A percentile compares a stretch with the other conserved stretches of the same genome.
Evolutionary conservation across 768 basidiomycete genomes (phyloP).

Genomic region (Russula griseocarnosa): DNA sequence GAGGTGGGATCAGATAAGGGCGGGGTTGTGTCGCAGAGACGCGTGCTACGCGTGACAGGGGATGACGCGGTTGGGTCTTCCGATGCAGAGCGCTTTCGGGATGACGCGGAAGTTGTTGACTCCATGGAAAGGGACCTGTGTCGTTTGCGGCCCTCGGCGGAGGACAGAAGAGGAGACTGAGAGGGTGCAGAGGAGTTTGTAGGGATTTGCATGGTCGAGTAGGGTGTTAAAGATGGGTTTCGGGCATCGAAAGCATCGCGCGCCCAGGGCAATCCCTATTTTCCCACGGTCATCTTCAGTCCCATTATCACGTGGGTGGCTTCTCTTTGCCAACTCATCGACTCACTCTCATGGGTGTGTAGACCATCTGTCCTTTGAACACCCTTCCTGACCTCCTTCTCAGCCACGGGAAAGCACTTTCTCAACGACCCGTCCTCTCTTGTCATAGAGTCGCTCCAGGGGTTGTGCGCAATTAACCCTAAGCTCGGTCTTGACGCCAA

Average conservation of each 20-base stretch:
- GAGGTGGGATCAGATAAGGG: constrained; percentile 32
- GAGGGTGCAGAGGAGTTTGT: constrained; percentile 1
- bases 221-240: background rate
- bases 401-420: constrained; percentile 61
- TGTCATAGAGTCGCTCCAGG: constrained; percentile 74
- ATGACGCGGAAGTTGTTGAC: constrained; percentile 65
- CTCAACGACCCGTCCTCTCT: constrained; percentile 65
- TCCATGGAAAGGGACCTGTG: constrained; percentile 74
- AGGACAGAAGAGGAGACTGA: constrained; percentile 12
- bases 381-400: background rate
- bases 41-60: constrained; percentile 39
- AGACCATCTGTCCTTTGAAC: background rate
- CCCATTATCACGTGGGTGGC: no score
- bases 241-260: background rate
- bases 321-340: background rate
- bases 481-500: constrained; percentile 62
- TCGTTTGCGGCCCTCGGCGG: constrained; percentile 23
- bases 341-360: constrained; percentile 18
- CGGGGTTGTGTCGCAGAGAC: constrained; percentile 21
- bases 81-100: constrained; percentile 75
- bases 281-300: constrained; percentile 19
- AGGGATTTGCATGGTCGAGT: constrained; percentile 16
- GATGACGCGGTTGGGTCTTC: constrained; percentile 51
- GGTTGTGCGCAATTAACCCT: constrained; percentile 68
- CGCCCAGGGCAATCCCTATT: background rate